A percentile compares a stretch with the other conserved stretches of the same genome.
phyloP scores from a whole-genome alignment of 345 rosid genomes.

The Pugionium cornutum region DNA sequence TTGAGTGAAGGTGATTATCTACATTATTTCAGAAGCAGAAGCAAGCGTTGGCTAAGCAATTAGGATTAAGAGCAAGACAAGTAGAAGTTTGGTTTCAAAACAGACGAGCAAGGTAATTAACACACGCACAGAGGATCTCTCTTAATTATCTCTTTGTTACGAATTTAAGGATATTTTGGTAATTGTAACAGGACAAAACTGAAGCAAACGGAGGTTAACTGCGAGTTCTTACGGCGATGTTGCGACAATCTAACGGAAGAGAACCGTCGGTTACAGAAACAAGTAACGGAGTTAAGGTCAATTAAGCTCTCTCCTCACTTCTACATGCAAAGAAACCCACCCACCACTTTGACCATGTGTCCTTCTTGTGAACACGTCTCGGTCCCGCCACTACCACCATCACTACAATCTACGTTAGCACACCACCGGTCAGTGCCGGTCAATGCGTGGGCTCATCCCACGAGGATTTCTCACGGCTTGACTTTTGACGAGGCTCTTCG shows the following conservation, averaged over 20 bases:
- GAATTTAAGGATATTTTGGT: no score
- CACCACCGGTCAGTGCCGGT: constrained; percentile 46
- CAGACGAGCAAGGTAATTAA: constrained; percentile 87
- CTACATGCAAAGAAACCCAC: constrained; percentile 99
- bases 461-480: constrained; percentile 43
- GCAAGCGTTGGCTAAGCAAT: constrained; percentile 79
- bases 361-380: constrained; percentile 94
- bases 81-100: constrained; percentile 99
- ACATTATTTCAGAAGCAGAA: constrained; percentile 71
- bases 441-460: constrained; percentile 55
- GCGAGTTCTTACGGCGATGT: constrained; percentile 92
- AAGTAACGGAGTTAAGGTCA: constrained; percentile 91
- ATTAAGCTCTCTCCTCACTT: constrained; percentile 94
- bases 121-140: not conserved
- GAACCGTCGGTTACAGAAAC: constrained; percentile 92
- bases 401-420: constrained; percentile 40
- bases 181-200: constrained; percentile 70
- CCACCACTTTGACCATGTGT: constrained; percentile 97
- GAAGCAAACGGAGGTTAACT: constrained; percentile 98
- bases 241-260: constrained; percentile 96
- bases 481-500: constrained; percentile 52
- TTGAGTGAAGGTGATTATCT: no score
- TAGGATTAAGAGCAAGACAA: constrained; percentile 82
- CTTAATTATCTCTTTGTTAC: not conserved
- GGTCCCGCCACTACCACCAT: constrained; percentile 52